Evolutionary conservation across 2,329 filamentous ascomycete species (phyloP).

Genomic region (Neonectria hederae): DNA sequence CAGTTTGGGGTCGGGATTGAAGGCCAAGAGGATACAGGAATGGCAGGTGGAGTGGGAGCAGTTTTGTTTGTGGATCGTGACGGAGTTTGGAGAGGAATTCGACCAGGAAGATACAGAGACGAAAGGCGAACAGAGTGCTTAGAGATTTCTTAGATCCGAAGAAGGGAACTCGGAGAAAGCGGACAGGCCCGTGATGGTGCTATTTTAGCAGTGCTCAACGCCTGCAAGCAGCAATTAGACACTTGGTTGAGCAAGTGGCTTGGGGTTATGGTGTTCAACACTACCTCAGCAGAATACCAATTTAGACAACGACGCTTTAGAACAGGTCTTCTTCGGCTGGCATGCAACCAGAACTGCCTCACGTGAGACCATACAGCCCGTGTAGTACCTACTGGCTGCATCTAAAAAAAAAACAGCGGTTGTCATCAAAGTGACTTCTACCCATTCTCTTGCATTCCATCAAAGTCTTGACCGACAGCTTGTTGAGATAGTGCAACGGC

Average conservation of each 20-base stretch:
- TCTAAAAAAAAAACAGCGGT: background rate
- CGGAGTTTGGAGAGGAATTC: slow-evolving; percentile 77
- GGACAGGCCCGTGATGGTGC: background rate
- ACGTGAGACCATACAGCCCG: background rate
- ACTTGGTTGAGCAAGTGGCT: background rate
- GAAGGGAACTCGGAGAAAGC: background rate
- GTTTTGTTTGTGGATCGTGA: slow-evolving; percentile 90
- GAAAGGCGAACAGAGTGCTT: background rate
- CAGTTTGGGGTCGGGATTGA: slow-evolving; percentile 73
- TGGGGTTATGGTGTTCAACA: slow-evolving; percentile 19
- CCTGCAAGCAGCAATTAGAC: background rate
- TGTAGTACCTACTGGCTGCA: background rate
- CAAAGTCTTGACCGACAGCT: background rate
- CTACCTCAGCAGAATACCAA: slow-evolving; percentile 2
- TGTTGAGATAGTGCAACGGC: background rate
- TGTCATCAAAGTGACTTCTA: background rate
- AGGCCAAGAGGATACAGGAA: slow-evolving; percentile 77
- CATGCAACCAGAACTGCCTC: background rate
- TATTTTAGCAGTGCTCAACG: slow-evolving; percentile 14
- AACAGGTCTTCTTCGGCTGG: background rate
- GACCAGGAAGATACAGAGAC: slow-evolving; percentile 39
- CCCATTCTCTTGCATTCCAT: background rate
- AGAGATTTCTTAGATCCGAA: background rate
- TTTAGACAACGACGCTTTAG: slow-evolving; percentile 1
- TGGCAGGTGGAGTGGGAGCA: slow-evolving; percentile 87